Conservation (phyloP, 164 flowering plant genomes). For the Chloranthus sessilifolius region DNA sequence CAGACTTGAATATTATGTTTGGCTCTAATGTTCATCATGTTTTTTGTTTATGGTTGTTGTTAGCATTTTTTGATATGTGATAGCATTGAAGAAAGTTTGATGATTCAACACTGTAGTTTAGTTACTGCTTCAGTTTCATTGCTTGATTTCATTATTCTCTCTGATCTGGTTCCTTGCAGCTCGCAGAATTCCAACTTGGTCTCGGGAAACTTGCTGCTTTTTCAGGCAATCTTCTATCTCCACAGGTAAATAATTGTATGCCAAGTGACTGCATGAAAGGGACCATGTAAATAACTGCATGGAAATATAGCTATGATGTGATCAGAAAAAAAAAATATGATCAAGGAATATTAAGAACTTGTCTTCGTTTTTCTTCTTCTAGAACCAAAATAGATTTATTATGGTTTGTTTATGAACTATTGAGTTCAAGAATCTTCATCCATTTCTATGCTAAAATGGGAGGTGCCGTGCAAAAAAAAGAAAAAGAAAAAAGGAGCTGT, state of each 20-base stretch:
- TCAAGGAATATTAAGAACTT: no score
- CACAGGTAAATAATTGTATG: constrained; percentile 61
- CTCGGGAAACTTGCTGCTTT: constrained; percentile 68
- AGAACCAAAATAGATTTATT: no score
- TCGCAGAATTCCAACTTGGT: constrained; percentile 87
- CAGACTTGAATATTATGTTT: no score
- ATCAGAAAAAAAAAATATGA: no score
- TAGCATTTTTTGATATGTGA: neutral
- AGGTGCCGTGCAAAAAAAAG: no score
- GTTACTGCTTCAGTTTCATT: neutral
- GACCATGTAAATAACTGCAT: neutral
- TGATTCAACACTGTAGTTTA: neutral
- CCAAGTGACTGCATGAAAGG: neutral
- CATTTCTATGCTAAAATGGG: no score
- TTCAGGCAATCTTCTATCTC: constrained; percentile 57
- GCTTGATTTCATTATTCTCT: constrained; percentile 7
- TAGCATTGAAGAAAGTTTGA: neutral
- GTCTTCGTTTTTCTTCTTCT: no score
- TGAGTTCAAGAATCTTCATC: no score
- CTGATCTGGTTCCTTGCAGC: constrained; percentile 30
- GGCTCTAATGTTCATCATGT: no score
- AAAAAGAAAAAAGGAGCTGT: no score
- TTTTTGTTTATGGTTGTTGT: neutral
- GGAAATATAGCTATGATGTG: no score
- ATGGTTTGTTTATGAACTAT: no score